These are phyloP conservation scores for Lodderomyces metapsilosis DNA, from an alignment of 1,139 yeast species.

Conservation along the genomic window DNA sequence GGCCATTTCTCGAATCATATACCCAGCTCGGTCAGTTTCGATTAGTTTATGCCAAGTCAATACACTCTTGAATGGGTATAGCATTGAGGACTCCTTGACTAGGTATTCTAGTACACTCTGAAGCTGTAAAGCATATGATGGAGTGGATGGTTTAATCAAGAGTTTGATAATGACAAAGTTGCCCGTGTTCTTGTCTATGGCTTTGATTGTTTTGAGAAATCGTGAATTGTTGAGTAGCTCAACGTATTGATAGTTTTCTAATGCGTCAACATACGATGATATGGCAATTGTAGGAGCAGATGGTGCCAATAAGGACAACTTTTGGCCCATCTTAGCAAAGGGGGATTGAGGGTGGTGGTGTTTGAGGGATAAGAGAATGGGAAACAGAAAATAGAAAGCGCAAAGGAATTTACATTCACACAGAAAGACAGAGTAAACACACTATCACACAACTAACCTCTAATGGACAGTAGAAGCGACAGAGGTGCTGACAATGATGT, in stretches of 20 bases:
- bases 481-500: too few relatives aligned
- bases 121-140: slow-evolving; percentile 32
- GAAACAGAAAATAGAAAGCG: too few relatives aligned
- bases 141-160: slow-evolving; percentile 69
- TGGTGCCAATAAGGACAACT: slow-evolving; percentile 81
- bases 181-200: slow-evolving; percentile 62
- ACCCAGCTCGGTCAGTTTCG: slow-evolving; percentile 92
- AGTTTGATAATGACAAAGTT: slow-evolving; percentile 69
- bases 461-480: background rate
- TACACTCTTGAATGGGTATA: slow-evolving; percentile 58
- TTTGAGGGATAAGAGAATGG: too few relatives aligned
- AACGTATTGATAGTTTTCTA: slow-evolving; percentile 71
- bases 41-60: slow-evolving; percentile 71
- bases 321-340: slow-evolving; percentile 69
- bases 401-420: background rate
- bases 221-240: slow-evolving; percentile 73
- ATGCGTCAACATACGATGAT: slow-evolving; percentile 82
- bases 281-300: slow-evolving; percentile 90
- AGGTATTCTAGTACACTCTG: slow-evolving; percentile 32
- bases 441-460: too few relatives aligned
- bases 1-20: slow-evolving; percentile 77
- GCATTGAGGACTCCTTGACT: slow-evolving; percentile 34
- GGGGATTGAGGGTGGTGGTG: too few relatives aligned
- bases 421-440: too few relatives aligned
- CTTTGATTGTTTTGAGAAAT: slow-evolving; percentile 82